Evolutionary conservation across 345 rosid species (phyloP).

Genomic region (Triadica sebifera): DNA sequence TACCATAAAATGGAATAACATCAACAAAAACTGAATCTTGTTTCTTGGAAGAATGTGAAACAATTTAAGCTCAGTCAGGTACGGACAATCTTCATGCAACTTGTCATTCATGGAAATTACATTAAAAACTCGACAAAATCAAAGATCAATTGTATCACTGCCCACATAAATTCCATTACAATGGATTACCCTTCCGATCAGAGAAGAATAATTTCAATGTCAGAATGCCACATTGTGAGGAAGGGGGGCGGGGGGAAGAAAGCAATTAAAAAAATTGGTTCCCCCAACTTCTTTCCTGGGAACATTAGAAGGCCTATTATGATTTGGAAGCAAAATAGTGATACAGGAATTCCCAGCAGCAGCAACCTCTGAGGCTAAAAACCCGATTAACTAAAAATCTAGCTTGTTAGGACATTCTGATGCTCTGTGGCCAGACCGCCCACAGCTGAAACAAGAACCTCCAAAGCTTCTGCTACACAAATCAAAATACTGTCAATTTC

Average conservation of each 20-base stretch:
- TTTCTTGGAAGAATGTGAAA: too few species aligned
- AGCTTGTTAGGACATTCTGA: constrained; percentile 70
- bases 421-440: constrained; percentile 80
- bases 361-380: background rate
- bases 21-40: too few species aligned
- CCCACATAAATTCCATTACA: background rate
- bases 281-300: background rate
- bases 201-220: background rate
- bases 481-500: background rate
- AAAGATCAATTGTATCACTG: background rate
- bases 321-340: constrained; percentile 8
- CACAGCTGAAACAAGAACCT: constrained; percentile 81
- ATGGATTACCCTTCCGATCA: constrained; percentile 5
- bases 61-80: too few species aligned
- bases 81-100: too few species aligned
- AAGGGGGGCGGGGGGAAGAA: background rate
- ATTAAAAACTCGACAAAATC: background rate
- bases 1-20: too few species aligned
- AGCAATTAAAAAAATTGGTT: background rate
- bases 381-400: constrained; percentile 33
- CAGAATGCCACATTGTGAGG: background rate
- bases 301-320: background rate
- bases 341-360: constrained; percentile 10
- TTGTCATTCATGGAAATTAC: too few species aligned
- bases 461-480: constrained; percentile 61